These are phyloP conservation scores for Fusarium tuaranense DNA, from an alignment of 2,329 filamentous ascomycete genomes.

Conservation along the genomic window DNA sequence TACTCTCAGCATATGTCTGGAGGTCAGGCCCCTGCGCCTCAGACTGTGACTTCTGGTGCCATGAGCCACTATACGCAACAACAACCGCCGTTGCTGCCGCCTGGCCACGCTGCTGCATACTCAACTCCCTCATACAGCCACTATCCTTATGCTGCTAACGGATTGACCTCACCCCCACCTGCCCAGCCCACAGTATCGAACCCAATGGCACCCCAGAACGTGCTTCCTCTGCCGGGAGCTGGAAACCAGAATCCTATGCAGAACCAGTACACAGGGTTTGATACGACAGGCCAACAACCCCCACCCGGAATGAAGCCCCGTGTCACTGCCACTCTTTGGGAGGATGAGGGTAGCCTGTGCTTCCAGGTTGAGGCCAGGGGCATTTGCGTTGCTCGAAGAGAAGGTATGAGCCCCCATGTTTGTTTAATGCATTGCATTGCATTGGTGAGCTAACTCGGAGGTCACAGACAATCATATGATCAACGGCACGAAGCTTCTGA, in stretches of 20 bases:
- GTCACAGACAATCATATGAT: conserved; percentile 95
- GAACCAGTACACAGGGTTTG: conserved; percentile 72
- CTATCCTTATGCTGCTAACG: conserved; percentile 80
- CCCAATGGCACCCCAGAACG: conserved; percentile 71
- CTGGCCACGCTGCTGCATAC: conserved; percentile 76
- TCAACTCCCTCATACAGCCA: conserved; percentile 70
- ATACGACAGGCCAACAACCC: conserved; percentile 91
- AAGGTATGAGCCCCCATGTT: conserved; percentile 69
- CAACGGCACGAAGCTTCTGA: conserved; percentile 96
- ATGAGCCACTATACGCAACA: conserved; percentile 84
- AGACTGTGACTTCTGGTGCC: conserved; percentile 79
- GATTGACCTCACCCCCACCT: conserved; percentile 82
- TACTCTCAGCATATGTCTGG: conserved; percentile 84
- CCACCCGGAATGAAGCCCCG: conserved; percentile 96
- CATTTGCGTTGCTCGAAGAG: conserved; percentile 92
- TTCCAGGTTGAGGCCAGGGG: conserved; percentile 98
- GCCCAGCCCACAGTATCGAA: conserved; percentile 76
- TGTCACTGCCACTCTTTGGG: conserved; percentile 97
- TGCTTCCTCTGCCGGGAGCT: conserved; percentile 77
- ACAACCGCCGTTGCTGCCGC: conserved; percentile 81
- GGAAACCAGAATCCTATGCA: conserved; percentile 61
- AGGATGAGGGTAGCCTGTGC: conserved; percentile 96
- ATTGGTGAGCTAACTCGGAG: conserved; percentile 10
- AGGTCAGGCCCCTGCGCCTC: conserved; percentile 78
- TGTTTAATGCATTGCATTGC: not conserved